Percentiles rank a stretch among this genome's conserved stretches.
phyloP scores from a whole-genome alignment of 2,329 filamentous ascomycete genomes.

The Rhytidhysteron rufulum region DNA sequence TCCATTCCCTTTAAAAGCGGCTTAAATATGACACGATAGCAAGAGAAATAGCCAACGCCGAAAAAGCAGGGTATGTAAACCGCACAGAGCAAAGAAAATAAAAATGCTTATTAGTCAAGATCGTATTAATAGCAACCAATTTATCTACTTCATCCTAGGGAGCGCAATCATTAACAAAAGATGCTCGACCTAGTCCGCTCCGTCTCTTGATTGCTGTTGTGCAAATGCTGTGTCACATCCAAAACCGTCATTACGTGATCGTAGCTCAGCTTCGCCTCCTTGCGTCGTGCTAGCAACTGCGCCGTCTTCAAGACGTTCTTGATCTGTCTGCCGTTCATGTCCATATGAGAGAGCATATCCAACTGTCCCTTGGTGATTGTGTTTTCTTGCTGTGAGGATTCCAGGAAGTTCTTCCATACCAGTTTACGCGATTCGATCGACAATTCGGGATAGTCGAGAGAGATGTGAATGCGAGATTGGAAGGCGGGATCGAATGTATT shows the following conservation, averaged over 20 bases:
- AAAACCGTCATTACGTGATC: constrained; percentile 33
- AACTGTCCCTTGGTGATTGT: constrained; percentile 30
- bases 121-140: too few relatives aligned
- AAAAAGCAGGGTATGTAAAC: too few relatives aligned
- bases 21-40: too few relatives aligned
- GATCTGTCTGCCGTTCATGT: constrained; percentile 42
- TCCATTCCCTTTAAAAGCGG: too few relatives aligned
- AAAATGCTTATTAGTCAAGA: too few relatives aligned
- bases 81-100: too few relatives aligned
- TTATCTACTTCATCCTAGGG: too few relatives aligned
- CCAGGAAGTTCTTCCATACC: constrained; percentile 47
- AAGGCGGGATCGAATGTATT: constrained; percentile 45
- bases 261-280: constrained; percentile 17
- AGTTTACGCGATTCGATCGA: constrained; percentile 33
- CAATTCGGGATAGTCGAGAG: constrained; percentile 42
- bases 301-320: constrained; percentile 43
- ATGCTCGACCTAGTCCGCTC: constrained; percentile 10
- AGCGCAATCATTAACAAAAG: constrained; percentile 12
- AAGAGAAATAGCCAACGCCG: too few relatives aligned
- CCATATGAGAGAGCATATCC: constrained; percentile 27
- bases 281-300: constrained; percentile 22
- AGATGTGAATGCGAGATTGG: constrained; percentile 46
- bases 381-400: constrained; percentile 20
- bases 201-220: constrained; percentile 30
- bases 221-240: constrained; percentile 38